phyloP scores from a whole-genome alignment of 805 yeast species.

The Brettanomyces anomalus region DNA sequence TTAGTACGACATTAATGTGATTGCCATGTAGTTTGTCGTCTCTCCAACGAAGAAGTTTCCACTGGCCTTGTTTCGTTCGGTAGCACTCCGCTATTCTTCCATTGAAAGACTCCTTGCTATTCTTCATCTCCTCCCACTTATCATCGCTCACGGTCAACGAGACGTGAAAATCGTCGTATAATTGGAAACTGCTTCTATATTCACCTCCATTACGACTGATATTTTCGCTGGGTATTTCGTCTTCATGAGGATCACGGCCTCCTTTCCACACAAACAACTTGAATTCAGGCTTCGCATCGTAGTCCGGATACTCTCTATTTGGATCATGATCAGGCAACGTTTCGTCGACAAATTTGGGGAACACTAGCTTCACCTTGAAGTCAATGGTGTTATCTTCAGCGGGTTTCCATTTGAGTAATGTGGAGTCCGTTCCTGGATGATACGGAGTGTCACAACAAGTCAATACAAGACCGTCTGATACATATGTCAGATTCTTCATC shows the following conservation, averaged over 20 bases:
- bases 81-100: constrained; percentile 85
- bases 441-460: constrained; percentile 89
- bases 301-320: constrained; percentile 65
- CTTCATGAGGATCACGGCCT: constrained; percentile 21
- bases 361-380: constrained; percentile 60
- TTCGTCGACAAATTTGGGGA: constrained; percentile 50
- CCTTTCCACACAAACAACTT: constrained; percentile 77
- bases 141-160: constrained; percentile 53
- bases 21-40: constrained; percentile 91
- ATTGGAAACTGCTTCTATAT: constrained; percentile 24
- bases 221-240: constrained; percentile 29
- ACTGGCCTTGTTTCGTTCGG: constrained; percentile 53
- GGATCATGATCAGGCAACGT: constrained; percentile 61
- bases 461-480: constrained; percentile 88
- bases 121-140: constrained; percentile 75
- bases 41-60: constrained; percentile 84
- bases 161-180: constrained; percentile 56
- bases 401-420: constrained; percentile 93
- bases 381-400: constrained; percentile 92
- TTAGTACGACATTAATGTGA: constrained; percentile 71
- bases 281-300: constrained; percentile 69
- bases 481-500: constrained; percentile 69
- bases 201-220: constrained; percentile 24
- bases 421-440: constrained; percentile 77
- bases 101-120: constrained; percentile 69